Evolutionary conservation across 108 stramenopile species (phyloP), one percentile per base, ranked within the genome.

Genomic region (Cylindrotheca fusiformis): DNA sequence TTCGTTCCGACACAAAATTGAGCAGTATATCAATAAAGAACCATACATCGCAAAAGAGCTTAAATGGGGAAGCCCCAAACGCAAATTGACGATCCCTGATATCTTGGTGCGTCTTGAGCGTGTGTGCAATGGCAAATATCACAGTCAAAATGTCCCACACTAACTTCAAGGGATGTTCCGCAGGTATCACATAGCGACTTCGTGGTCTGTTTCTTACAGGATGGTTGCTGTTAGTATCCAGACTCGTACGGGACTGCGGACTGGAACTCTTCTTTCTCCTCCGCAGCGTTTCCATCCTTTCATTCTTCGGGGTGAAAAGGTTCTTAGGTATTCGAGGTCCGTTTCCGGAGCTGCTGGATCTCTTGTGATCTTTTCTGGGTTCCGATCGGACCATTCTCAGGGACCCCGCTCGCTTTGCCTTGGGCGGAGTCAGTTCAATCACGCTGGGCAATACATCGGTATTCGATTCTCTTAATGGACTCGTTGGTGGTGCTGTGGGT

Each of bases 1-100:
- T 86, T 44, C 86, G 85, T 64, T 93, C 83, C 4, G 87, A 87
- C 5, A 86, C 63, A 74, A 93, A 93, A 44, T 93, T 93, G 69
- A 90, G 72, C 14, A 90, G 48, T 45, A 93, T 88, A 57, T 93
- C 91, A 2, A 90, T 28, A 3, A 86, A 52, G 68, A 90, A 93
- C 88, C 91, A 93, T 24, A 80, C 54, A 46, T 91, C 81, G 19
- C 84, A 85, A 36, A 89, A 64, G 4, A 71, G 21, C 47, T 86
- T 78, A 26, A 91, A 82, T 1, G 68, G 75, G 55, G 71, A 66
- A 20, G 58, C 28, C 1, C 33, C 58, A 41, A 41, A 41, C 22
- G 21, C 51, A 64, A 80, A 83, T 14, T 71, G 63, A 20, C 91
- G 75, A 58, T 90, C 88, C 22, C 86, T 78, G 62, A 93, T 93